Evolutionary conservation across 192 early-diverging fungal species (phyloP).

Genomic region (Backusella westeae): DNA sequence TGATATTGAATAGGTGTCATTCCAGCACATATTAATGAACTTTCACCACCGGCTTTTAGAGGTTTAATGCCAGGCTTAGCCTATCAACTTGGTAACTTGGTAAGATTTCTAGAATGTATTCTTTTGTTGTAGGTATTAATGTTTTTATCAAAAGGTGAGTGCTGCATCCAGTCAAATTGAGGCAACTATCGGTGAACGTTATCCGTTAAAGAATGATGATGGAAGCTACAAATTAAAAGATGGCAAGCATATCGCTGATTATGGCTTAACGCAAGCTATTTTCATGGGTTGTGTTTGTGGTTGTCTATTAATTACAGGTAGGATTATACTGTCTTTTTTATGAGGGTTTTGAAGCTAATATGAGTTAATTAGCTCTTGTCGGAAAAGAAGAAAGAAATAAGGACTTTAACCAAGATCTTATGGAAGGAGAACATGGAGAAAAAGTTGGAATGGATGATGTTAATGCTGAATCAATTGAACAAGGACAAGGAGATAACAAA

Average conservation of each 20-base stretch:
- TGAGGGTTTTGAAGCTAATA: background rate
- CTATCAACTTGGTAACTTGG: constrained; percentile 77
- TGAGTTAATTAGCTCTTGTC: constrained; percentile 27
- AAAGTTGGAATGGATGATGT: background rate
- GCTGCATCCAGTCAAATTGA: constrained; percentile 42
- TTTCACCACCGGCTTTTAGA: constrained; percentile 65
- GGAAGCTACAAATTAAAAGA: constrained; percentile 13
- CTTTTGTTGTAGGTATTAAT: background rate
- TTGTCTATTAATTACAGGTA: constrained; percentile 15
- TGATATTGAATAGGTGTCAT: constrained; percentile 49
- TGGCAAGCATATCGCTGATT: constrained; percentile 36
- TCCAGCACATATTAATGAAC: constrained; percentile 66
- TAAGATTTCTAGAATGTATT: constrained; percentile 40
- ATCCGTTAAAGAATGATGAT: constrained; percentile 17
- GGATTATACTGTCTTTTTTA: background rate
- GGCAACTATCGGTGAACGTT: constrained; percentile 40
- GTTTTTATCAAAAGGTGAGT: constrained; percentile 21
- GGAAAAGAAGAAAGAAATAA: constrained; percentile 61
- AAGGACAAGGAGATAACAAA: background rate
- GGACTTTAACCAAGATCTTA: constrained; percentile 39
- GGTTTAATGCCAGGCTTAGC: constrained; percentile 70
- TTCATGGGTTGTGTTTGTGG: constrained; percentile 49
- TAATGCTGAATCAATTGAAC: background rate
- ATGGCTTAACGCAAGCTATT: constrained; percentile 57
- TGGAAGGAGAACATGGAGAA: background rate